Evolutionary conservation across 2,329 filamentous ascomycete genomes (phyloP).

Genomic region (Cladosporium austrohemisphaericum): DNA sequence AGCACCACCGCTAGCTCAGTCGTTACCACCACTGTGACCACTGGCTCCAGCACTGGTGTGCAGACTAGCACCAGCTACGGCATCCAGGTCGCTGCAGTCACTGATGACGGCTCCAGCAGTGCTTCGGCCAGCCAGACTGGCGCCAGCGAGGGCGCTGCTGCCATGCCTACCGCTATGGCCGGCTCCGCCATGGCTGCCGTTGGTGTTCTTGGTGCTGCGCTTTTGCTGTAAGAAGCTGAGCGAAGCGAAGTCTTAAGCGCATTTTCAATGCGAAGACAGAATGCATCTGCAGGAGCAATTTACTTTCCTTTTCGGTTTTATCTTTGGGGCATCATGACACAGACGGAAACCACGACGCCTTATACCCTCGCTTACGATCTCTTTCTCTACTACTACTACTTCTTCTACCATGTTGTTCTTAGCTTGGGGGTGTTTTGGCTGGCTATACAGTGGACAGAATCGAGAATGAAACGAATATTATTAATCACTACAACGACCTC

Average conservation of each 20-base stretch:
- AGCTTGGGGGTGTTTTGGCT: no score
- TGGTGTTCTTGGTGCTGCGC: slow-evolving; percentile 30
- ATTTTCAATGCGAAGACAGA: neutral
- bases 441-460: no score
- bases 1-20: slow-evolving; percentile 30
- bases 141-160: slow-evolving; percentile 23
- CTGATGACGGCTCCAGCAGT: slow-evolving; percentile 14
- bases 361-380: no score
- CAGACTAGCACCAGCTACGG: slow-evolving; percentile 29
- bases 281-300: no score
- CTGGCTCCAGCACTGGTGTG: slow-evolving; percentile 20
- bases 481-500: no score
- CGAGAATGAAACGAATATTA: no score
- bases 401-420: no score
- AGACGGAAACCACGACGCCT: no score
- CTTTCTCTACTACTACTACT: no score
- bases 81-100: slow-evolving; percentile 29
- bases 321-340: no score
- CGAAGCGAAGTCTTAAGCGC: no score
- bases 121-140: slow-evolving; percentile 15
- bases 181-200: slow-evolving; percentile 28
- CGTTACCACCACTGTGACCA: slow-evolving; percentile 30
- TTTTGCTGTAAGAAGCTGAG: slow-evolving; percentile 26
- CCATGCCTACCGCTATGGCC: slow-evolving; percentile 23
- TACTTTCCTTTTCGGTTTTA: no score